A percentile compares a stretch with the other conserved stretches of the same genome.
Evolutionary conservation across 2,329 filamentous ascomycete species (phyloP).

Genomic region (Ilyonectria destructans): DNA sequence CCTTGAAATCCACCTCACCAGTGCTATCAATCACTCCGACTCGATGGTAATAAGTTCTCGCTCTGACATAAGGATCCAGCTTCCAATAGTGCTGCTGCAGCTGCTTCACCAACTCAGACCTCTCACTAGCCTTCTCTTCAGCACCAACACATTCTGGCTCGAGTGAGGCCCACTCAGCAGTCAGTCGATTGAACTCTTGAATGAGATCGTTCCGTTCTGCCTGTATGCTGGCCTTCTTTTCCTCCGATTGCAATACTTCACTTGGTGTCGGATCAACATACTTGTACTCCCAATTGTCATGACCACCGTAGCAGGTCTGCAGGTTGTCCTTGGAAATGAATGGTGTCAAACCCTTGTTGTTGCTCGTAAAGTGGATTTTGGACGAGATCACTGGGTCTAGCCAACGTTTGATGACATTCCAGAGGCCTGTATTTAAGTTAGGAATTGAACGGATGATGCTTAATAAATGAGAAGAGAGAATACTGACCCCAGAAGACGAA

Average conservation of each 20-base stretch:
- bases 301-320: constrained; percentile 76
- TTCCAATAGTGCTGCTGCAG: constrained; percentile 79
- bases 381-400: constrained; percentile 82
- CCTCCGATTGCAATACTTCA: constrained; percentile 60
- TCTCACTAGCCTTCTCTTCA: constrained; percentile 48
- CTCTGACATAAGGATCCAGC: constrained; percentile 78
- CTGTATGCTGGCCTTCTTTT: constrained; percentile 64
- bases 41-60: constrained; percentile 52
- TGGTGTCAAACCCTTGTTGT: constrained; percentile 72
- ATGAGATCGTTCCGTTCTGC: constrained; percentile 68
- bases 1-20: constrained; percentile 42
- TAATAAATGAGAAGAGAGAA: too few relatives aligned
- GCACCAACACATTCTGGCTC: constrained; percentile 4
- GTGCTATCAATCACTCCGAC: constrained; percentile 35
- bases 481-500: constrained; percentile 74
- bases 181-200: constrained; percentile 66
- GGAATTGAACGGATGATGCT: not conserved
- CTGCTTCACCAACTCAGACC: constrained; percentile 65
- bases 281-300: constrained; percentile 76
- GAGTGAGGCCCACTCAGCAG: constrained; percentile 33
- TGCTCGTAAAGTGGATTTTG: constrained; percentile 81
- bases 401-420: constrained; percentile 82
- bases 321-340: constrained; percentile 72
- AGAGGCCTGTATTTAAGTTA: constrained; percentile 49
- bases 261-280: constrained; percentile 73